These are phyloP conservation scores for Lactarius pseudohatsudake DNA, from an alignment of 768 basidiomycete species.

Conservation along the genomic window DNA sequence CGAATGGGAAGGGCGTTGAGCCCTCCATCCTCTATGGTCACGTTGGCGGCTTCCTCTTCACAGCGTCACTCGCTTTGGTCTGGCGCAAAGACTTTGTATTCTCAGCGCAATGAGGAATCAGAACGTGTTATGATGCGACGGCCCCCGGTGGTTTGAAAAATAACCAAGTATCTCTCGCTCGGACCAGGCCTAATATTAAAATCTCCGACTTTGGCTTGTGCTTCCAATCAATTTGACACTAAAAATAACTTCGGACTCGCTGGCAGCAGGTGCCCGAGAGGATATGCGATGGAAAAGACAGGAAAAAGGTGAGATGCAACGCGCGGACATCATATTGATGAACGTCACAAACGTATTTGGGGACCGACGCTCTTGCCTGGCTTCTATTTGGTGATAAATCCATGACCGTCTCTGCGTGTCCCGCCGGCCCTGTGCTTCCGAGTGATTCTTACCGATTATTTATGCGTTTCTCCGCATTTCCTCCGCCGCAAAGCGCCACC, in stretches of 20 bases:
- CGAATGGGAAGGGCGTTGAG: background rate
- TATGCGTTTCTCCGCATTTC: conserved; percentile 8
- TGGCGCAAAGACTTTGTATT: background rate
- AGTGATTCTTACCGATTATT: conserved; percentile 6
- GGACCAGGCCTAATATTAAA: background rate
- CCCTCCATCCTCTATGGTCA: background rate
- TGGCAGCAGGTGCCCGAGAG: background rate
- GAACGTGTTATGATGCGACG: background rate
- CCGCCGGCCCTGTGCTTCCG: background rate
- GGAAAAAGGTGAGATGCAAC: background rate
- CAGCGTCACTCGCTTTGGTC: background rate
- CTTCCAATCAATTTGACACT: background rate
- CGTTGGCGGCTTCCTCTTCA: background rate
- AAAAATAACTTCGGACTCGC: background rate
- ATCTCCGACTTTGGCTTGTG: background rate
- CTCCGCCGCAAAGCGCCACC: conserved; percentile 2
- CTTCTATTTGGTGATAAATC: conserved; percentile 2
- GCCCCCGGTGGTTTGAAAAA: background rate
- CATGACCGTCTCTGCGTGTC: background rate
- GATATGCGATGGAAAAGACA: conserved; percentile 4
- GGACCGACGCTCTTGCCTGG: conserved; percentile 4
- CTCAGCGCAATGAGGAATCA: background rate
- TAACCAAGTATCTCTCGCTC: background rate
- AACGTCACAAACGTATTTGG: background rate
- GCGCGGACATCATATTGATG: background rate